Conservation (phyloP, 345 rosid species). For the Cardiospermum halicacabum region DNA sequence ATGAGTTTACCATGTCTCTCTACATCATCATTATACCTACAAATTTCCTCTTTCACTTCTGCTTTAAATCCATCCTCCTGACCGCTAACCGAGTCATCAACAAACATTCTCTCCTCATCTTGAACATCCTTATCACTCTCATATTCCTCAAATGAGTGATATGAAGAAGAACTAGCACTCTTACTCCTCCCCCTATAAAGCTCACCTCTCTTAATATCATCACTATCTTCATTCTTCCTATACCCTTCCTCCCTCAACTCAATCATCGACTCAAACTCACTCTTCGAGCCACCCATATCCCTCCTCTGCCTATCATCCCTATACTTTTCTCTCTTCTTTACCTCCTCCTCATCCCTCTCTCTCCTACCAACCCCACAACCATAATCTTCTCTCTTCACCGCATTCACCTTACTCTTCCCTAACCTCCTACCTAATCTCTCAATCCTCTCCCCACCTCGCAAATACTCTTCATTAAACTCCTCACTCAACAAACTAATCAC, state of each 20-base stretch:
- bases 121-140: conserved; percentile 54
- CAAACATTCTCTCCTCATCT: conserved; percentile 26
- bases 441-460: conserved; percentile 25
- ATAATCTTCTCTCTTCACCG: conserved; percentile 25
- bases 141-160: conserved; percentile 63
- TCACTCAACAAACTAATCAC: conserved; percentile 76
- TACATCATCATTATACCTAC: conserved; percentile 12
- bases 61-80: conserved; percentile 21
- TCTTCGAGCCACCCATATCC: conserved; percentile 31
- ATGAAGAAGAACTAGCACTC: conserved; percentile 67
- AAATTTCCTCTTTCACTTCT: conserved; percentile 20
- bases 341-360: conserved; percentile 29
- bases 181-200: conserved; percentile 33
- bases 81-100: conserved; percentile 27
- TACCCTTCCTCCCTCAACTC: conserved; percentile 25
- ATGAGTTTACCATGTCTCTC: conserved; percentile 16
- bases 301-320: conserved; percentile 26
- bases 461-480: conserved; percentile 41
- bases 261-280: conserved; percentile 20
- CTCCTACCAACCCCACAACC: conserved; percentile 26
- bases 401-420: conserved; percentile 33
- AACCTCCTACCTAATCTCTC: conserved; percentile 30
- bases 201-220: conserved; percentile 27
- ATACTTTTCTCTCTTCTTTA: conserved; percentile 23
- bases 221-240: conserved; percentile 30